Evolutionary conservation across 2,329 filamentous ascomycete genomes (phyloP), one percentile per base, ranked within the genome.

Genomic region (Elsinoe batatas): DNA sequence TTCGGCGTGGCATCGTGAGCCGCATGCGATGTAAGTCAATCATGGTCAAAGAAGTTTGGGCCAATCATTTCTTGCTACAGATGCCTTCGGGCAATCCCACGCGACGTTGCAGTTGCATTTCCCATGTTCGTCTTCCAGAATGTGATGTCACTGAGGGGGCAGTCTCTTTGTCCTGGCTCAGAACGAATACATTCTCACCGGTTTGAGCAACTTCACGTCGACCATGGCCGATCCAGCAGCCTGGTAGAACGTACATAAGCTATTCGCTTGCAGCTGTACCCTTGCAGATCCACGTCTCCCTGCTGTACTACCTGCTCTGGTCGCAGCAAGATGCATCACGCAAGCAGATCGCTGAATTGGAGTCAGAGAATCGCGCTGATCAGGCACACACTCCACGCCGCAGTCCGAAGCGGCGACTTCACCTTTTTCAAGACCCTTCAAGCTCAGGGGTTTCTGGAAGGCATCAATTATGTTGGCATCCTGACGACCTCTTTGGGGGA

Each of bases 361-460:
- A 73, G 67, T 15, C 73, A 76, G 62, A 68, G 72, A 5, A 63
- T 75, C 43, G 72, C 73, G 6, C 65, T 76, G 0, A 67, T 75
- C 32, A 64, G 72, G 46, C 73, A 75, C 59, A 75, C 73, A 37
- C 67, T 75, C 32, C 72, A 74, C 59, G 64, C 68, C 7, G 72
- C 73, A 13, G 68, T 70, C 57, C 65, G 69, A 18, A 75, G 71
- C 40, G 69, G 69, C 44, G 71, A 74, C 61, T 76, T 72, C 58
- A 70, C 67, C 47, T 75, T 75, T 64, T 75, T 75, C 68, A 75
- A 74, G 57, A 18, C 55, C 32, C 68, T 75, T 18, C 73, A 75
- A 62, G 72, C 70, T 13, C 66, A 71, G 33, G 67, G 68, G 13
- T 64, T 75, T 49, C 64, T 74, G 50, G 71, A 74, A 55, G 72